These are phyloP conservation scores for Naematelia encephala DNA, from an alignment of 768 basidiomycete genomes.

Conservation along the genomic window DNA sequence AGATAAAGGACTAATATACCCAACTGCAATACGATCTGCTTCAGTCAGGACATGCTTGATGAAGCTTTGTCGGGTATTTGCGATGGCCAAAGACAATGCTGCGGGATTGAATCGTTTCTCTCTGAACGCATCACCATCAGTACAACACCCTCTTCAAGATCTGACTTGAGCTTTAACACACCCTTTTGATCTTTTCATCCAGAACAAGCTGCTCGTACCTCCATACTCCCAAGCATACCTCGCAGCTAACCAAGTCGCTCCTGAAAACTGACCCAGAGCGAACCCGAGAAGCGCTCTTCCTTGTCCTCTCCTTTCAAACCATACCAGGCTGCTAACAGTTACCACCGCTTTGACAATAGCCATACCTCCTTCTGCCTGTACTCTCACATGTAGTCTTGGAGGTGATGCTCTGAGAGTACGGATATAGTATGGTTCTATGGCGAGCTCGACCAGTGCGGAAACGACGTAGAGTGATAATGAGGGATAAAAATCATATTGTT, in stretches of 20 bases:
- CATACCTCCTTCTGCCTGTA: constrained; percentile 80
- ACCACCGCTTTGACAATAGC: constrained; percentile 69
- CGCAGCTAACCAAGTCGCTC: constrained; percentile 60
- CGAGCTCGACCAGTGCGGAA: constrained; percentile 71
- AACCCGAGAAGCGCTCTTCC: constrained; percentile 71
- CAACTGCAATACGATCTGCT: constrained; percentile 86
- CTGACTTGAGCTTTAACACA: neutral
- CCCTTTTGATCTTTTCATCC: neutral
- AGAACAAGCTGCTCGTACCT: neutral
- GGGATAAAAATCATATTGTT: constrained; percentile 63
- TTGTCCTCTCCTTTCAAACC: constrained; percentile 14
- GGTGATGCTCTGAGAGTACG: constrained; percentile 61
- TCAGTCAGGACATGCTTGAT: constrained; percentile 95
- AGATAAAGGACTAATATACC: constrained; percentile 72
- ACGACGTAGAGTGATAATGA: constrained; percentile 69
- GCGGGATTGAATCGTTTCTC: constrained; percentile 31
- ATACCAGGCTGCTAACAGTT: constrained; percentile 66
- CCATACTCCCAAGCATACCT: constrained; percentile 57
- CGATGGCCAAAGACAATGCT: constrained; percentile 64
- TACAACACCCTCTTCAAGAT: neutral
- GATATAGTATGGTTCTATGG: constrained; percentile 79
- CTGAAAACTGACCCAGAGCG: constrained; percentile 76
- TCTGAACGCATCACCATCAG: constrained; percentile 6
- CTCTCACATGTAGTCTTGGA: constrained; percentile 65
- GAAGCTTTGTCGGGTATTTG: constrained; percentile 82